These are phyloP conservation scores for Psilocybe cubensis DNA, from an alignment of 768 basidiomycete species.

Conservation along the genomic window DNA sequence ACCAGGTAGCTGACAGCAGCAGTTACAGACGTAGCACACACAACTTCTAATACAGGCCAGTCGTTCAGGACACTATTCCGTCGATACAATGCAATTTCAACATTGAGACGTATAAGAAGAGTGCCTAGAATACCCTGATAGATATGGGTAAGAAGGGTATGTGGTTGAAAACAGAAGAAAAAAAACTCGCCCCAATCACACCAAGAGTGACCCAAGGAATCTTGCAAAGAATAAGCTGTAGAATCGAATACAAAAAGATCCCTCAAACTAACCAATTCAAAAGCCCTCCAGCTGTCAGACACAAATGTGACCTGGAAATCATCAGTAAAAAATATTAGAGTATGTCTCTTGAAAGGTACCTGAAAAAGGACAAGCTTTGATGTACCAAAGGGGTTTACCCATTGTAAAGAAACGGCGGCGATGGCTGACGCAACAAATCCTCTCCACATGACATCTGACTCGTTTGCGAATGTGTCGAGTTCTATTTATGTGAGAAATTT, in stretches of 20 bases:
- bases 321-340: background rate
- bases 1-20: conserved; percentile 75
- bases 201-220: conserved; percentile 73
- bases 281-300: conserved; percentile 68
- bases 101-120: conserved; percentile 67
- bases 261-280: conserved; percentile 59
- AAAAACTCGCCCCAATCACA: conserved; percentile 56
- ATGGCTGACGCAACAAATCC: conserved; percentile 91
- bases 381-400: conserved; percentile 85
- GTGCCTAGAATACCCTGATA: conserved; percentile 67
- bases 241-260: background rate
- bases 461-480: conserved; percentile 68
- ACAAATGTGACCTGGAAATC: conserved; percentile 55
- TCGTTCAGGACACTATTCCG: conserved; percentile 55
- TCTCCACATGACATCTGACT: conserved; percentile 80
- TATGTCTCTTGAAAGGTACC: conserved; percentile 34
- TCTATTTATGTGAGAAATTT: conserved; percentile 36
- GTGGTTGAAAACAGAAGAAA: background rate
- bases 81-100: conserved; percentile 64
- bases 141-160: conserved; percentile 3
- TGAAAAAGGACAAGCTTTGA: conserved; percentile 83
- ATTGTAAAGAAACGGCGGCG: conserved; percentile 83
- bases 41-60: conserved; percentile 70
- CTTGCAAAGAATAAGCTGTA: conserved; percentile 34
- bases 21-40: conserved; percentile 63